A percentile compares a stretch with the other conserved stretches of the same genome.
Conservation (phyloP, 441 rosid genomes). For the Codiaeum variegatum region DNA sequence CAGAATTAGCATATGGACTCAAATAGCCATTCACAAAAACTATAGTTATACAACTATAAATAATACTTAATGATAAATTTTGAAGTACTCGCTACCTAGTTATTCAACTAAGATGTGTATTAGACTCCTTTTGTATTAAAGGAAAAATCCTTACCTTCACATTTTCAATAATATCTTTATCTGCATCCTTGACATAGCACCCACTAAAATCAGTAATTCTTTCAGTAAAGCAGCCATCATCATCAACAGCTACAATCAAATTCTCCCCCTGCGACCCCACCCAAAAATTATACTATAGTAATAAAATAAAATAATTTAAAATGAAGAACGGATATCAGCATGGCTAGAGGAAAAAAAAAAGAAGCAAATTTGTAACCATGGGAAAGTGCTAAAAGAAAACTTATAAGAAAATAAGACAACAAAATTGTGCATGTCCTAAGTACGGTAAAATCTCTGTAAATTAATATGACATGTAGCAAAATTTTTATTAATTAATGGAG, state of each 20-base stretch:
- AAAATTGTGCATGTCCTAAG: neutral
- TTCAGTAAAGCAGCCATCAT: slow-evolving; percentile 85
- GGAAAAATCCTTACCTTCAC: slow-evolving; percentile 56
- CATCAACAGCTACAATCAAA: slow-evolving; percentile 89
- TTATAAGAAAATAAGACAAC: neutral
- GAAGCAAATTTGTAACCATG: neutral
- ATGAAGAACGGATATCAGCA: neutral
- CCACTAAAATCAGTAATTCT: slow-evolving; percentile 76
- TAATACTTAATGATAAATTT: neutral
- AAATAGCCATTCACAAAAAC: neutral
- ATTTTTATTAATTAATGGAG: too few species aligned
- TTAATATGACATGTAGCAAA: too few species aligned
- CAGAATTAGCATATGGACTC: neutral
- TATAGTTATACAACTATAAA: neutral
- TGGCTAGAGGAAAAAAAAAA: neutral
- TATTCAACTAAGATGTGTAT: neutral
- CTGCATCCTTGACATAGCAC: slow-evolving; percentile 87
- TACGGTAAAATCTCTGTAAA: too few species aligned
- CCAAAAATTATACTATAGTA: slow-evolving; percentile 9
- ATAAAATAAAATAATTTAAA: neutral
- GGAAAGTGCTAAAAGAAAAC: neutral
- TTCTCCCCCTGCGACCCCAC: slow-evolving; percentile 58
- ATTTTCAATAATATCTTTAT: slow-evolving; percentile 82
- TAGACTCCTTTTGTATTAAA: neutral
- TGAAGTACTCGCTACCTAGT: neutral